Base-by-base conservation (phyloP, 2,329 filamentous ascomycete species). In the Pyrenochaeta sp. region DNA sequence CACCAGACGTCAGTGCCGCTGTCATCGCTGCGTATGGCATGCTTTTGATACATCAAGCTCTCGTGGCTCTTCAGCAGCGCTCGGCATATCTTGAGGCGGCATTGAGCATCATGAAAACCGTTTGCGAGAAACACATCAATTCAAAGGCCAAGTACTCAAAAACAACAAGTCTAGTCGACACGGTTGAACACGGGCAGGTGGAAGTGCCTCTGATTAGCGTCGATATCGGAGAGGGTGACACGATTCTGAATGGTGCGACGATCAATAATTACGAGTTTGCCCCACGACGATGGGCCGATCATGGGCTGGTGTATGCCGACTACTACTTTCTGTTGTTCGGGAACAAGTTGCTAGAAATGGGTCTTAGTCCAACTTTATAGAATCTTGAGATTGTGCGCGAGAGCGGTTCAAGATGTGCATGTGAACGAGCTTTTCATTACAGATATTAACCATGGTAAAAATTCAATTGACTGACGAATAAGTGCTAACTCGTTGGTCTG, bases 231-330 rank as follows among this genome's bases (percentile, higher is more conserved):
- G 30, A 46, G 38, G 73, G 74, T 29, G 75, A 69, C 4, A 76
- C 77, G 6, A 48, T 78, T 2, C 56, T 61, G 11, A 71, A 72
- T 26, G 71, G 35, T 10, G 42, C 73, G 4, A 76, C 74, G 0
- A 74, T 74, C 18, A 75, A 75, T 37, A 74, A 76, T 36, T 72
- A 67, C 27, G 63, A 74, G 44, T 69, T 65, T 44, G 72, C 72
- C 5, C 71, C 64, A 3, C 60, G 68, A n/a, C 53, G 66, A n/a
- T 75, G 69, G 68, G 69, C 72, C 0, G 57, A 76, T 34, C 73
- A 75, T 46, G 73, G 73, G 0, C 44, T 77, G 8, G 73, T 77
- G 0, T 77, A 77, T 43, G 74, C 73, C 0, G 74, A 77, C 40
- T 77, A 77, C 51, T 76, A 69, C 38, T 74, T 76, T 24, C 39